Evolutionary conservation across 2,329 filamentous ascomycete species (phyloP).

Genomic region (Colletotrichum musae): DNA sequence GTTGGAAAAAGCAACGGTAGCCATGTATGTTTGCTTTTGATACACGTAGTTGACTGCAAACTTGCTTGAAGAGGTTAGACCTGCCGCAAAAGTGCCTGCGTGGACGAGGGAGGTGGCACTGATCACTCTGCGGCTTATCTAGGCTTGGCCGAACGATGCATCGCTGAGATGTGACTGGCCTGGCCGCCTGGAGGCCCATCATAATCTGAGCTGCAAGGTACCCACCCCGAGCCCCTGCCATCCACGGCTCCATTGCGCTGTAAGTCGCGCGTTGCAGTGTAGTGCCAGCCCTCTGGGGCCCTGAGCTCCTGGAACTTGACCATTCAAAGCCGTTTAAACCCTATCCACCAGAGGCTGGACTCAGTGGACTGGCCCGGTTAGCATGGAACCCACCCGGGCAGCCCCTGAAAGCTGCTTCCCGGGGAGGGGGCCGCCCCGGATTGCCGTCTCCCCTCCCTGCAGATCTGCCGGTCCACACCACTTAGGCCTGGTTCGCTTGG

Average conservation of each 20-base stretch:
- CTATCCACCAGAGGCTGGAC: neutral
- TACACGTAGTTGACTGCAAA: constrained; percentile 30
- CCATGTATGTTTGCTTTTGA: constrained; percentile 27
- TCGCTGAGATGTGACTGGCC: constrained; percentile 33
- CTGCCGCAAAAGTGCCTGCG: constrained; percentile 30
- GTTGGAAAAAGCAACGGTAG: constrained; percentile 32
- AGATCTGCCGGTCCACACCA: constrained; percentile 28
- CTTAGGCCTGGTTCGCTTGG: neutral
- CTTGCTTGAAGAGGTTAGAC: constrained; percentile 25
- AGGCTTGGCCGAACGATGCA: constrained; percentile 32
- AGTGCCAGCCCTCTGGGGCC: constrained; percentile 25
- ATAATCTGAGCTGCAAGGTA: neutral
- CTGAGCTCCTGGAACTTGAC: constrained; percentile 33
- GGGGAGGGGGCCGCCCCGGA: neutral
- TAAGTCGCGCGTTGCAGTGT: neutral
- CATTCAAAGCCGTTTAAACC: constrained; percentile 15
- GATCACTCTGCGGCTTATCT: constrained; percentile 31
- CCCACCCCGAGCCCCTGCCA: constrained; percentile 20
- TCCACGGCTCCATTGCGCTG: constrained; percentile 15
- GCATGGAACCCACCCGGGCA: too few relatives aligned
- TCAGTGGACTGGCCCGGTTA: constrained; percentile 26
- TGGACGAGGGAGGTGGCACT: constrained; percentile 17
- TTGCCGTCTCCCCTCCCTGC: constrained; percentile 34
- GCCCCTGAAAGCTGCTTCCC: too few relatives aligned
- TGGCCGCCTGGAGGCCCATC: neutral